phyloP scores from a whole-genome alignment of 2,329 filamentous ascomycete species.

The Verticillium nonalfalfae region DNA sequence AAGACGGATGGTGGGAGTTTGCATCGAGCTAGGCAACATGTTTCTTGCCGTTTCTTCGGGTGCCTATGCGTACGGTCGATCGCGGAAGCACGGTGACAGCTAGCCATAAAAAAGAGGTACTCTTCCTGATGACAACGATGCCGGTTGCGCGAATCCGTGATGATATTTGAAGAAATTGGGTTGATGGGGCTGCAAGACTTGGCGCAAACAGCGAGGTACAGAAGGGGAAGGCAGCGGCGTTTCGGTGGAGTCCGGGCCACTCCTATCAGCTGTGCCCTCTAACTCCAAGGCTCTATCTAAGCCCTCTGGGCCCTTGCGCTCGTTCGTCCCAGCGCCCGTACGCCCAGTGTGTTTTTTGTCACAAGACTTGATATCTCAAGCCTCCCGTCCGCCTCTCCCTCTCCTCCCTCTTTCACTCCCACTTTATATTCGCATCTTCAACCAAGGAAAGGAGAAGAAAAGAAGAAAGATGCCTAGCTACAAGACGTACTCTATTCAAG shows the following conservation, averaged over 20 bases:
- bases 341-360: background rate
- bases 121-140: too few species aligned
- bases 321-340: background rate
- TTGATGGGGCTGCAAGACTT: background rate
- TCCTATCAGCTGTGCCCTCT: background rate
- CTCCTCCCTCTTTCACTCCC: background rate
- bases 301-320: background rate
- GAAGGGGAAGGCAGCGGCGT: background rate
- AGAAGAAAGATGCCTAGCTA: slow-evolving; percentile 7
- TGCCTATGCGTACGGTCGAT: too few species aligned
- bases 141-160: too few species aligned
- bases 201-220: background rate
- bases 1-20: too few species aligned
- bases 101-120: too few species aligned
- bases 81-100: too few species aligned
- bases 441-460: background rate
- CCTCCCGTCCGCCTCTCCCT: background rate
- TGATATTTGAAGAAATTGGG: too few species aligned
- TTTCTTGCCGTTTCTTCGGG: too few species aligned
- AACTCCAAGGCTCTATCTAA: background rate
- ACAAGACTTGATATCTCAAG: background rate
- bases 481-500: slow-evolving; percentile 17
- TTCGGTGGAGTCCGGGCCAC: background rate
- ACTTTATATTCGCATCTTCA: background rate
- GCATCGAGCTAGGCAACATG: too few species aligned